These are phyloP conservation scores for Colletotrichum paranaense DNA, from an alignment of 2,329 filamentous ascomycete species.

Conservation along the genomic window DNA sequence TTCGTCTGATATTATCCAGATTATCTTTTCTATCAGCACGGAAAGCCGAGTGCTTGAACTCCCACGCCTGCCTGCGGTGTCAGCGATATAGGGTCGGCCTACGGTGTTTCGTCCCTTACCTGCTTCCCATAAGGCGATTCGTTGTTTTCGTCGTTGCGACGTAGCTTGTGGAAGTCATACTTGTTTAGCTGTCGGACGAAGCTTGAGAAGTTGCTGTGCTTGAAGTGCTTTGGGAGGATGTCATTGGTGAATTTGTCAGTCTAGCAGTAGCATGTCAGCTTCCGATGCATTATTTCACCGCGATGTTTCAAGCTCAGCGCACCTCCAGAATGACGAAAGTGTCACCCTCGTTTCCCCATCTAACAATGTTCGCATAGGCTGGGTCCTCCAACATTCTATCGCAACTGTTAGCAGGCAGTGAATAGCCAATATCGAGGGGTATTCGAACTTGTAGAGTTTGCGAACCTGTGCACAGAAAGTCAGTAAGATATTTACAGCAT, in stretches of 20 bases:
- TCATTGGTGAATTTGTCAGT: slow-evolving; percentile 98
- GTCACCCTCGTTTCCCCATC: slow-evolving; percentile 95
- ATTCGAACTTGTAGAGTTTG: slow-evolving; percentile 93
- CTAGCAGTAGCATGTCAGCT: slow-evolving; percentile 56
- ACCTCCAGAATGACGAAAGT: slow-evolving; percentile 98
- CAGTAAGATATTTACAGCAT: slow-evolving; percentile 39
- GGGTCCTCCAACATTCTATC: slow-evolving; percentile 95
- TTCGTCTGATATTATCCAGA: slow-evolving; percentile 94
- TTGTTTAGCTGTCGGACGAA: slow-evolving; percentile 97
- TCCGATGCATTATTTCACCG: background rate
- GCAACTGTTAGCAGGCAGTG: slow-evolving; percentile 45
- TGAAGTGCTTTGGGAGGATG: slow-evolving; percentile 98
- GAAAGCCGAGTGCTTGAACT: slow-evolving; percentile 98
- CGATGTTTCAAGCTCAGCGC: slow-evolving; percentile 42
- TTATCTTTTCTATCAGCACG: slow-evolving; percentile 95
- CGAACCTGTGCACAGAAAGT: slow-evolving; percentile 75
- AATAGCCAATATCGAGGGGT: slow-evolving; percentile 23
- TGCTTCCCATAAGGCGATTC: slow-evolving; percentile 84
- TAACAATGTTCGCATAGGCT: slow-evolving; percentile 89
- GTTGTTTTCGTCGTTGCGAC: slow-evolving; percentile 88
- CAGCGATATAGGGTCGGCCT: slow-evolving; percentile 2
- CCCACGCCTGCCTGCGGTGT: slow-evolving; percentile 74
- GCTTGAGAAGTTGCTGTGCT: slow-evolving; percentile 98
- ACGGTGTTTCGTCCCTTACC: slow-evolving; percentile 58
- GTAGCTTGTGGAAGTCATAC: slow-evolving; percentile 98